Base-by-base conservation (phyloP, 148 eudicot genomes). In the Camellia sinensis region DNA sequence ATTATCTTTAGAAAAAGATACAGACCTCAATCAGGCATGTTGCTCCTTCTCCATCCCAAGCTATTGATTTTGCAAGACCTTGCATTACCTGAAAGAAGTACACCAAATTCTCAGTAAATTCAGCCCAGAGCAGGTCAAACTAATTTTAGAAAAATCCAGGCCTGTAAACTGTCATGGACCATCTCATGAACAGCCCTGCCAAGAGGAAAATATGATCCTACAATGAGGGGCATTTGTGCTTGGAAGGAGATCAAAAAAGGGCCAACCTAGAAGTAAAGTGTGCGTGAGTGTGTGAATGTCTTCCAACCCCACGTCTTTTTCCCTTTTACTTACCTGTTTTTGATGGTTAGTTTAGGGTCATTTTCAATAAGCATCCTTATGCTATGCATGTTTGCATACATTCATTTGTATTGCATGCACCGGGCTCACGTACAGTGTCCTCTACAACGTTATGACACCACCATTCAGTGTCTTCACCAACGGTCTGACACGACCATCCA, bases 41-140 rank as follows among this genome's bases (percentile, higher is more conserved):
- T 80, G 99, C 99, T 46, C 99, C 99, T 90, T 96, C 99, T 76
- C 99, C 99, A 85, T 96, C 99, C 97, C 92, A 96, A 83, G 99
- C 98, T 80, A 96, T 88, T 71, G 98, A 93, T 86, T 96, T 96
- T 71, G 98, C 99, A 85, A 94, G 99, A 81, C 98, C 98, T 86
- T 94, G 99, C 99, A 96, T 96, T 78, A 96, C 98, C 99, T 96
- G 86, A 75, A 86, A 62, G 52, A 71, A 79, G 57, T 3, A 76
- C 65, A 56, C 41, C 63, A 78, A 60, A n/a, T 46, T 67, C 50
- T n/a, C 15, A 40, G 40, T 52, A 69, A 44, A 67, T 68, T 67
- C 40, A 10, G 22, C 57, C 8, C 17, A 37, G 6, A 43, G 57
- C 4, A 19, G 74, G 22, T 57, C 21, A 70, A 43, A 41, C 48